phyloP scores from a whole-genome alignment of 2,329 filamentous ascomycete species.

The Cercospora canescens region DNA sequence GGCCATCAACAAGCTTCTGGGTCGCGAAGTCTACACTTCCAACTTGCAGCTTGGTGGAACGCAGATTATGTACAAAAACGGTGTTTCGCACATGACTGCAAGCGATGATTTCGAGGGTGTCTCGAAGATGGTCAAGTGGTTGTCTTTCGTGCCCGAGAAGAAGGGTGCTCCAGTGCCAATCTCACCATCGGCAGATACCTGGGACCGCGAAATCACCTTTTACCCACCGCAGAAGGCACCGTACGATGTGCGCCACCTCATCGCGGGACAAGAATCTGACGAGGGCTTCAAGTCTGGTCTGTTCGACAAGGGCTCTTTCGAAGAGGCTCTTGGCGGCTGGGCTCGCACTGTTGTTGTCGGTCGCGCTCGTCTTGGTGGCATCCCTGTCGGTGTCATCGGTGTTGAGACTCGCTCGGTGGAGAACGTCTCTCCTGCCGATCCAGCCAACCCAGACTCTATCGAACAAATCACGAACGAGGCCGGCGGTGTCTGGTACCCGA shows the following conservation, averaged over 20 bases:
- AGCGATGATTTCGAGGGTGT: constrained; percentile 97
- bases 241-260: constrained; percentile 93
- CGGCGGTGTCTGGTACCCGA: constrained; percentile 99
- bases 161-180: constrained; percentile 92
- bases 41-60: constrained; percentile 99
- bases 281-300: constrained; percentile 86
- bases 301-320: constrained; percentile 95
- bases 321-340: constrained; percentile 96
- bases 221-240: constrained; percentile 76
- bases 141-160: constrained; percentile 96
- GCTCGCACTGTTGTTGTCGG: constrained; percentile 95
- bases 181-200: constrained; percentile 77
- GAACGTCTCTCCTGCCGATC: constrained; percentile 94
- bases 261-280: constrained; percentile 80
- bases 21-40: constrained; percentile 97
- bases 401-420: constrained; percentile 95
- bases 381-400: constrained; percentile 96
- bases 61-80: constrained; percentile 99
- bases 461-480: constrained; percentile 94
- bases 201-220: constrained; percentile 91
- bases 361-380: constrained; percentile 92
- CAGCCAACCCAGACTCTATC: constrained; percentile 96
- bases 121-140: constrained; percentile 96
- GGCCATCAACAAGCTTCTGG: constrained; percentile 96
- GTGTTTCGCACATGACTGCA: constrained; percentile 98